Base-by-base conservation (phyloP, 257 asterid genomes). In the Solanum piurae region DNA sequence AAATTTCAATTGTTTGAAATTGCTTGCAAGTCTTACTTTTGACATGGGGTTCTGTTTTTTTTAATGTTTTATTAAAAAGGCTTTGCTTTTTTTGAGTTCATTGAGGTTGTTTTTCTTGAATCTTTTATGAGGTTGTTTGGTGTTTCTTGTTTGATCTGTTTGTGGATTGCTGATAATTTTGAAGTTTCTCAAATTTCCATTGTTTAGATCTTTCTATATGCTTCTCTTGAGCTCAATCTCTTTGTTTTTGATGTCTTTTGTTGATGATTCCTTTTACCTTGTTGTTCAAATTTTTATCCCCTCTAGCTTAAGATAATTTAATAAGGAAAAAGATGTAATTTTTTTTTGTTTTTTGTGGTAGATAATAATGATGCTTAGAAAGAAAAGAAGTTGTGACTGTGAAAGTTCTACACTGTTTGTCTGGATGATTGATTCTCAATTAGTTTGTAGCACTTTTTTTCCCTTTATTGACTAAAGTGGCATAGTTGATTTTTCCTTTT, bases 351-450 rank as follows among this genome's bases (percentile, higher is more conserved):
- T 46, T 74, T 75, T 46, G 68, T 86, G 64, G 85, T 49, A 46
- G 34, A 29, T 29, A 46, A 77, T 85, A 85, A 72, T 86, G 73
- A 88, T 84, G 69, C 38, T 49, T 3, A 80, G 85, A 80, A 46
- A 16, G 85, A 80, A 80, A 16, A 69, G 31, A 88, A 66, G 74
- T 86, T 74, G 88, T 80, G 80, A 37, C 58, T 55, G 83, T 27
- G 49, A 25, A 83, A 89, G 88, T 89, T 87, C 49, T 80, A 76
- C 79, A 34, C 89, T 62, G 89, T 90, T 89, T 37, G 89, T 84
- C 64, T 73, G 84, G 94, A 88, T 89, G 88, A 87, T 89, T 86
- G 92, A 88, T 90, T 86, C 91, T 89, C 88, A 88, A 86, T 76
- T 85, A 87, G 88, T 89, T 89, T 89, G 89, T 90, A 86, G 83